Evolutionary conservation across 306 rosid species (phyloP), one percentile per base, ranked within the genome.

Genomic region (Citrullus colocynthis): DNA sequence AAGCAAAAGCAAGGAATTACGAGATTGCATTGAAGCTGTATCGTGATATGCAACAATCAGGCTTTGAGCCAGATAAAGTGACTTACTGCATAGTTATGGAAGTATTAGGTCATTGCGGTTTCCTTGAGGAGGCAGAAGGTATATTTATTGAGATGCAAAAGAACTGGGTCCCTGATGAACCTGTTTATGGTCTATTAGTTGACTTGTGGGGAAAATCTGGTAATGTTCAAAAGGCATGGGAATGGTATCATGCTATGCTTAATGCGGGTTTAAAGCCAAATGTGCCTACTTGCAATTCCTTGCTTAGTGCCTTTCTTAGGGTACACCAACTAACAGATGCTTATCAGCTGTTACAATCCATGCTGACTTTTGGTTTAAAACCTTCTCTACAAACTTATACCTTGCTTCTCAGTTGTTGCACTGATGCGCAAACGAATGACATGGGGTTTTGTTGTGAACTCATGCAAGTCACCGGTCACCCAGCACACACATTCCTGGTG

Each of bases 201-300:
- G 98, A 94, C 86, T 79, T 94, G 84, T 94, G 98, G 98, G 98
- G 98, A 64, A 94, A 94, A 86, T 86, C 88, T 18, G 98, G 98
- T 76, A 90, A 92, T 82, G 92, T 90, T 75, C 88, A 90, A 85
- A 94, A 90, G 86, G 97, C 98, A 52, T 81, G 96, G 96, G 87
- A 81, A 41, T 94, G 98, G 97, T 94, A 94, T 78, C 90, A 82
- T 30, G 89, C 84, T 13, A 94, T 92, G 98, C 85, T 90, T 41
- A 71, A 75, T 77, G 91, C 93, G 2, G 95, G 97, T 83, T 86
- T 94, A 86, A 89, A 84, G 81, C 98, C 98, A 10, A 94, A 94
- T 81, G 98, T 90, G 20, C 98, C 97, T 20, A 92, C 96, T 20
- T 92, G 95, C 84, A 94, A 90, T 85, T 94, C 98, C 41, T 86